Base-by-base conservation (phyloP, 2,329 filamentous ascomycete genomes). In the Neodidymelliopsis sp. region DNA sequence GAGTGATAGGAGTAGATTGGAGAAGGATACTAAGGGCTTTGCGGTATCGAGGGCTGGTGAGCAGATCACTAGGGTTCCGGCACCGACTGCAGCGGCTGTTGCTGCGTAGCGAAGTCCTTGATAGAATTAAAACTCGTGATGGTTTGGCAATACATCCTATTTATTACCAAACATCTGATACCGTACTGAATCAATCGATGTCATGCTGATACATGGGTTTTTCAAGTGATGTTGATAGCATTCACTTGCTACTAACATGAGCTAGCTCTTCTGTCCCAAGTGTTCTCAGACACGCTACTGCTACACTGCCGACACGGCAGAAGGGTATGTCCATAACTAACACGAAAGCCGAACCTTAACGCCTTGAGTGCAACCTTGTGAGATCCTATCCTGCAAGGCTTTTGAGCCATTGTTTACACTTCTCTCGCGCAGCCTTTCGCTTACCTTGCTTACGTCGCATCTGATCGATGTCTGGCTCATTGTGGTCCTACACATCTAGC, bases 41-140 rank as follows among this genome's bases (percentile, higher is more conserved):
- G 85, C 88, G 58, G 90, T 95, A 60, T 82, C 93, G 60, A 87
- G 90, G 56, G 90, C 90, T 58, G 91, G 90, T 36, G 79, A 84
- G 58, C 91, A 96, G 77, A 83, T 89, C 49, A 96, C 91, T 55
- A 89, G 89, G 74, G 83, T 93, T 36, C 77, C 83, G 12, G 84
- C 88, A 71, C 89, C 91, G 20, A 83, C 88, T 44, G 84, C 86
- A 53, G 91, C 85, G 59, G 91, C 91, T 51, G 88, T 90, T 73
- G 90, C 91, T 56, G 91, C 91, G 63, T 91, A 41, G 20, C 29
- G 7, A n/a, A n/a, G n/a, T n/a, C n/a, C n/a, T n/a, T n/a, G n/a
- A n/a, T n/a, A n/a, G n/a, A n/a, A n/a, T n/a, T n/a, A n/a, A n/a
- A n/a, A n/a, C n/a, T n/a, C n/a, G n/a, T n/a, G n/a, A n/a, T n/a